phyloP scores from a whole-genome alignment of 768 basidiomycete genomes.

The Kwoniella shandongensis region DNA sequence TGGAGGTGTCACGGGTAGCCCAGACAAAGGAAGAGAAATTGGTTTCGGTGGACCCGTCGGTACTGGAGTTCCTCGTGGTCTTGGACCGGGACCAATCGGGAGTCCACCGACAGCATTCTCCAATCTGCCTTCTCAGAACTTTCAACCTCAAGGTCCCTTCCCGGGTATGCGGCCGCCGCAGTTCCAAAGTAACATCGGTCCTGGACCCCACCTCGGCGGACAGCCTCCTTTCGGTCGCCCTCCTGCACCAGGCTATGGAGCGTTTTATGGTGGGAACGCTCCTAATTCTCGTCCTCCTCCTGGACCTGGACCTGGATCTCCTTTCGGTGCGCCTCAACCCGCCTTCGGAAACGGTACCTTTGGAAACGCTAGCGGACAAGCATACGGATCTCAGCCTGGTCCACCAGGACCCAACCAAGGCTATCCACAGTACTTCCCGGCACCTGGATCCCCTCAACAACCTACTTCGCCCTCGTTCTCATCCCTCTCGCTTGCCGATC shows the following conservation, averaged over 20 bases:
- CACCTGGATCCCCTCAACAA: constrained; percentile 13
- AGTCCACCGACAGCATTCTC: too few relatives aligned
- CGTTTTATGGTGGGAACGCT: constrained; percentile 1
- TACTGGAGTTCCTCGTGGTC: neutral
- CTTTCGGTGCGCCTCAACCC: neutral
- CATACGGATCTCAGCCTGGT: constrained; percentile 1
- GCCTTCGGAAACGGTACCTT: too few relatives aligned
- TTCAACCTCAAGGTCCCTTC: neutral
- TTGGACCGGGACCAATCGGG: constrained; percentile 15
- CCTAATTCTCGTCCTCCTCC: constrained; percentile 4
- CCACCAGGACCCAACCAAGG: neutral
- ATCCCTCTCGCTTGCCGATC: constrained; percentile 49
- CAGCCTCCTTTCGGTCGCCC: constrained; percentile 6
- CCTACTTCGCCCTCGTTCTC: constrained; percentile 41
- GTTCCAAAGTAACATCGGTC: neutral
- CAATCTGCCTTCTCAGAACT: too few relatives aligned
- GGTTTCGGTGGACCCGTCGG: neutral
- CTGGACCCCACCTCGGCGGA: constrained; percentile 9
- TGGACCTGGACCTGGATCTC: constrained; percentile 4
- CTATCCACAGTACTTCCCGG: constrained; percentile 8
- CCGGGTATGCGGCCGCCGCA: neutral
- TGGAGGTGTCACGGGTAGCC: neutral
- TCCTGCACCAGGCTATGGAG: neutral
- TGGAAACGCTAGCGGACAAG: neutral
- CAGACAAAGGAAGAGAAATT: constrained; percentile 1